phyloP scores from a whole-genome alignment of 768 basidiomycete genomes.

The Termitomyces sp. region DNA sequence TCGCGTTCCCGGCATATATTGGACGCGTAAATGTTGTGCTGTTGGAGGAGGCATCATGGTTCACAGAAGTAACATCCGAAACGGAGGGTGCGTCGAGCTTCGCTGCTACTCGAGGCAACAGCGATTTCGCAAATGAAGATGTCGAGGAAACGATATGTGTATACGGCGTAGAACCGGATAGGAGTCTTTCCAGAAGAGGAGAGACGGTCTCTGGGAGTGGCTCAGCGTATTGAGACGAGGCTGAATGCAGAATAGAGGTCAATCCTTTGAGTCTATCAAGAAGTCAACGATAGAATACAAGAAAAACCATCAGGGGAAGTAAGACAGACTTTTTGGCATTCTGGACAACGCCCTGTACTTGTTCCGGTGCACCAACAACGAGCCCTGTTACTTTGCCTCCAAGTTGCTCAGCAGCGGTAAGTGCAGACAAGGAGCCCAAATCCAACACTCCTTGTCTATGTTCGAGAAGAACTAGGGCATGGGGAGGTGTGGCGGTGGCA shows the following conservation, averaged over 20 bases:
- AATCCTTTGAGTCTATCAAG: slow-evolving; percentile 59
- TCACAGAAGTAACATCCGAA: slow-evolving; percentile 83
- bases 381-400: slow-evolving; percentile 84
- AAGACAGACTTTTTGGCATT: slow-evolving; percentile 72
- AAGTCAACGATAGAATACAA: slow-evolving; percentile 3
- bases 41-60: slow-evolving; percentile 63
- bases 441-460: slow-evolving; percentile 80
- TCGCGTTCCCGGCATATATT: slow-evolving; percentile 97
- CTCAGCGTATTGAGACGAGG: slow-evolving; percentile 63
- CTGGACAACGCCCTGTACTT: slow-evolving; percentile 60
- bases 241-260: slow-evolving; percentile 59
- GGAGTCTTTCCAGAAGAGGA: slow-evolving; percentile 73
- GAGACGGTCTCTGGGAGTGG: slow-evolving; percentile 73
- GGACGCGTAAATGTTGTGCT: slow-evolving; percentile 86
- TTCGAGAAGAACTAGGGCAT: slow-evolving; percentile 86
- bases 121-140: slow-evolving; percentile 86
- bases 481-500: slow-evolving; percentile 55
- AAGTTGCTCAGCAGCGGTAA: slow-evolving; percentile 84
- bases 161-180: slow-evolving; percentile 58
- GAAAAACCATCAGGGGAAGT: neutral
- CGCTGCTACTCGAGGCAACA: slow-evolving; percentile 90
- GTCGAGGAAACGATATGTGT: slow-evolving; percentile 93
- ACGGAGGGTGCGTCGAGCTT: slow-evolving; percentile 85
- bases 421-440: slow-evolving; percentile 79
- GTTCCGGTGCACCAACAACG: slow-evolving; percentile 61